Evolutionary conservation across 768 basidiomycete species (phyloP).

Genomic region (Lactifluus hygrophoroides): DNA sequence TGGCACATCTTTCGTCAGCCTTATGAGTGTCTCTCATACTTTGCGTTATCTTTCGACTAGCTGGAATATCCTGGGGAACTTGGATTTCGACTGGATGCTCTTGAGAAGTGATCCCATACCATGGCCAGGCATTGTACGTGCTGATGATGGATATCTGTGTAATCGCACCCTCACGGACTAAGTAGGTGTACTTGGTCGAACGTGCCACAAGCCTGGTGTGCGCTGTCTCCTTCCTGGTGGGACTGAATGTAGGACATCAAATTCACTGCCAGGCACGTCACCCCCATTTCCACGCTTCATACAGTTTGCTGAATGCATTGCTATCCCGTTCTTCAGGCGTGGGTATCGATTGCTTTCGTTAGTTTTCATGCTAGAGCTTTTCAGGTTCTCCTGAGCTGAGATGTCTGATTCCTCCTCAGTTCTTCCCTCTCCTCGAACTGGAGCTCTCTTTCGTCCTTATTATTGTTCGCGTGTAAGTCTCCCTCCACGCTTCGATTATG

Average conservation of each 20-base stretch:
- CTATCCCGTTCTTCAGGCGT: not conserved
- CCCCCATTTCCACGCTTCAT: not conserved
- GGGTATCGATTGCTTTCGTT: slow-evolving; percentile 2
- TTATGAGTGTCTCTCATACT: not conserved
- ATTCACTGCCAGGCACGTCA: slow-evolving; percentile 6
- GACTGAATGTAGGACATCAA: not conserved
- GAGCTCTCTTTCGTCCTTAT: slow-evolving; percentile 6
- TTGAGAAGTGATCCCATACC: not conserved
- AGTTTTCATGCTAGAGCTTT: not conserved
- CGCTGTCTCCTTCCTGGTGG: not conserved
- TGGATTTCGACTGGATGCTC: slow-evolving; percentile 11
- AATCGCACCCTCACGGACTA: not conserved
- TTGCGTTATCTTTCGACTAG: not conserved
- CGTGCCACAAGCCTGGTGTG: slow-evolving; percentile 5
- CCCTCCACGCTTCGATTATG: not conserved
- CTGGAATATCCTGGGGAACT: slow-evolving; percentile 3
- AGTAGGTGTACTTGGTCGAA: slow-evolving; percentile 1
- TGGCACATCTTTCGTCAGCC: not conserved
- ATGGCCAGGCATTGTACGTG: slow-evolving; percentile 1
- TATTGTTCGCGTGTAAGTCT: slow-evolving; percentile 8
- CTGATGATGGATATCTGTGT: too few relatives aligned
- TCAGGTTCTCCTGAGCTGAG: not conserved
- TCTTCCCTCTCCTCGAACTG: slow-evolving; percentile 8
- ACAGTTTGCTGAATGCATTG: not conserved
- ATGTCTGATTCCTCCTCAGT: not conserved